phyloP scores from a whole-genome alignment of 83 land plant genomes.

The Larix sibirica region DNA sequence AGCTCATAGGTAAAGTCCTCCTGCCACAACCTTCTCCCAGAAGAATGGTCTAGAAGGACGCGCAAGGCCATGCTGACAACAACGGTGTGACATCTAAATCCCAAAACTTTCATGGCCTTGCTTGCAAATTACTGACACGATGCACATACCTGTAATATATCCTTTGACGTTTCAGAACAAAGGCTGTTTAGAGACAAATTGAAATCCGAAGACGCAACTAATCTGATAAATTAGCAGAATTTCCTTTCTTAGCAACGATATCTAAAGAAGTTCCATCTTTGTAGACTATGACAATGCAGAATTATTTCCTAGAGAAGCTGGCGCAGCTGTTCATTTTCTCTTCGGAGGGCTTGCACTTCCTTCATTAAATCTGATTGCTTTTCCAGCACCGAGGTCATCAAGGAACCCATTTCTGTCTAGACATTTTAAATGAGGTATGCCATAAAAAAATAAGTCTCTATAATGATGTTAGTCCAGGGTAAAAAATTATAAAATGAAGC shows the following conservation, averaged over 20 bases:
- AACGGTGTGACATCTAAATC: neutral
- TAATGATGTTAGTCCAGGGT: neutral
- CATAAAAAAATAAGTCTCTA: neutral
- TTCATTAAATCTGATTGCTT: slow-evolving; percentile 79
- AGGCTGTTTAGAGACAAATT: neutral
- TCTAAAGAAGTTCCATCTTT: neutral
- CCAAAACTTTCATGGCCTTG: neutral
- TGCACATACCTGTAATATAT: neutral
- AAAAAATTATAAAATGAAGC: neutral
- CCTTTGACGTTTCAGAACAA: neutral
- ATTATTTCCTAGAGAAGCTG: slow-evolving; percentile 49
- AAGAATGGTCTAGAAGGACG: neutral
- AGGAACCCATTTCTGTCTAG: slow-evolving; percentile 72
- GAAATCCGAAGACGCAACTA: neutral
- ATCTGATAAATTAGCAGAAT: neutral
- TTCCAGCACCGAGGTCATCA: slow-evolving; percentile 54
- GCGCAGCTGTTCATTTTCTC: slow-evolving; percentile 90
- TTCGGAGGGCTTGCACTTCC: slow-evolving; percentile 77
- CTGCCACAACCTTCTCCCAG: neutral
- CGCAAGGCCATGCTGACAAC: neutral
- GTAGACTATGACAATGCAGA: neutral
- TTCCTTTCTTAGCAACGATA: neutral
- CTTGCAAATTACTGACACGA: neutral
- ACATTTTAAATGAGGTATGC: slow-evolving; percentile 3
- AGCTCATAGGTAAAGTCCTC: neutral